These are phyloP conservation scores for Verticillium dahliae DNA, from an alignment of 2,329 filamentous ascomycete genomes.

Conservation along the genomic window DNA sequence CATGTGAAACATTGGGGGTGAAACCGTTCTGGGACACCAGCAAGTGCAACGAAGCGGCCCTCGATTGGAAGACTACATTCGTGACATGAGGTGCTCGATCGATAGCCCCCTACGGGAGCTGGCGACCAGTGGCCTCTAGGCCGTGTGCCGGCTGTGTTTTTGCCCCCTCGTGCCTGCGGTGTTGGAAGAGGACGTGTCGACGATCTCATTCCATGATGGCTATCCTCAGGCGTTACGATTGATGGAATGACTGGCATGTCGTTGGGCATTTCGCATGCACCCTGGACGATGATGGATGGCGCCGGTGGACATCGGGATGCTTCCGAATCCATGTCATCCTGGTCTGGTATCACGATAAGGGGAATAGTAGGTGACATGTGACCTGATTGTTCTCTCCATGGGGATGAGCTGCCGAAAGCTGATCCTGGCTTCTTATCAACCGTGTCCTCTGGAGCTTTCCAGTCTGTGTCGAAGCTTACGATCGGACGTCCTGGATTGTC, in stretches of 20 bases:
- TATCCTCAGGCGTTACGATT: conserved; percentile 40
- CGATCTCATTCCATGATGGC: conserved; percentile 7
- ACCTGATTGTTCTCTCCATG: conserved; percentile 32
- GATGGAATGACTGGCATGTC: conserved; percentile 18
- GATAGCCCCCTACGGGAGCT: conserved; percentile 27
- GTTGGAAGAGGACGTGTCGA: background rate
- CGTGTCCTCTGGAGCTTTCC: conserved; percentile 65
- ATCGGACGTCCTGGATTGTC: conserved; percentile 86
- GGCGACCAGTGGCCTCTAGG: conserved; percentile 54
- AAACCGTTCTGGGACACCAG: conserved; percentile 67
- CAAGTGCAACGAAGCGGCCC: conserved; percentile 81
- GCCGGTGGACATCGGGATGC: conserved; percentile 24
- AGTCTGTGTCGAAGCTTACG: conserved; percentile 89
- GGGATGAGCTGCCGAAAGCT: conserved; percentile 1
- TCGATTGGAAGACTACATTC: conserved; percentile 81
- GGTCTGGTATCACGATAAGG: conserved; percentile 49
- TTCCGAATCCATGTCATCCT: conserved; percentile 25
- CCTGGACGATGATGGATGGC: conserved; percentile 38
- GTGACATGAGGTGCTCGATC: conserved; percentile 55
- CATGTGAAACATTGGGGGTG: conserved; percentile 92
- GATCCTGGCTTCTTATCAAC: conserved; percentile 55
- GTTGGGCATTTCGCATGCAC: conserved; percentile 7
- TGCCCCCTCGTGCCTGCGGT: conserved; percentile 7
- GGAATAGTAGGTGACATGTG: conserved; percentile 32
- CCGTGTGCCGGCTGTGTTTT: conserved; percentile 5